Base-by-base conservation (phyloP, 2,329 filamentous ascomycete genomes). In the Pleoardoris graminearum region DNA sequence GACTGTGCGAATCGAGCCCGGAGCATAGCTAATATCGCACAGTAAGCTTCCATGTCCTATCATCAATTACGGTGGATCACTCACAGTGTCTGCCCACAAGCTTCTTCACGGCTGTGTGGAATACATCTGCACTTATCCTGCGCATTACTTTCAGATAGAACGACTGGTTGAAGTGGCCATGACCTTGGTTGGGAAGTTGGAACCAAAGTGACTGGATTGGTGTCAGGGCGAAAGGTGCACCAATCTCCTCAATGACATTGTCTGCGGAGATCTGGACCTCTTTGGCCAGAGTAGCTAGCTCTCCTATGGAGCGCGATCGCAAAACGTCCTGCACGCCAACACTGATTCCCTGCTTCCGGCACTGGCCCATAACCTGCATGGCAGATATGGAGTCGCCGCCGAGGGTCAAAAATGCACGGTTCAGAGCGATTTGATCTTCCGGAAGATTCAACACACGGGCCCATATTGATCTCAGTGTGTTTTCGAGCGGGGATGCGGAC, bases 341-440 rank as follows among this genome's bases (percentile, higher is more conserved):
- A 11, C 74, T 71, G 51, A 80, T 67, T 1, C 76, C 76, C 30
- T 68, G 64, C 59, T 77, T 78, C 42, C 77, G 77, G 54, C 76
- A 79, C 30, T 77, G 69, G 2, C 75, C 75, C 51, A 78, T 73
- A 33, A 78, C 78, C 42, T 77, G 77, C 75, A 81, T 80, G 0
- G 79, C 77, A 35, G 77, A 78, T 49, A 80, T 79, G 0, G 77
- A 79, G 50, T 80, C 78, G 46, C 78, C 78, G 29, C 78, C 77
- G 2, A 79, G 58, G 10, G 70, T 75, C 3, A 80, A 57, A 54
- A 80, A 80, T 1, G 69, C 55, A 10, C 65, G 61, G 33, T 69
- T 62, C 12, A 69, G 53, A 6, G 62, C 32, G 30, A 71, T 60
- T 52, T 67, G 60, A 14, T 57, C 30, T 12, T 59, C 56, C 1